Evolutionary conservation across 805 yeast genomes (phyloP).

Genomic region (Phaffomyces thermotolerans): DNA sequence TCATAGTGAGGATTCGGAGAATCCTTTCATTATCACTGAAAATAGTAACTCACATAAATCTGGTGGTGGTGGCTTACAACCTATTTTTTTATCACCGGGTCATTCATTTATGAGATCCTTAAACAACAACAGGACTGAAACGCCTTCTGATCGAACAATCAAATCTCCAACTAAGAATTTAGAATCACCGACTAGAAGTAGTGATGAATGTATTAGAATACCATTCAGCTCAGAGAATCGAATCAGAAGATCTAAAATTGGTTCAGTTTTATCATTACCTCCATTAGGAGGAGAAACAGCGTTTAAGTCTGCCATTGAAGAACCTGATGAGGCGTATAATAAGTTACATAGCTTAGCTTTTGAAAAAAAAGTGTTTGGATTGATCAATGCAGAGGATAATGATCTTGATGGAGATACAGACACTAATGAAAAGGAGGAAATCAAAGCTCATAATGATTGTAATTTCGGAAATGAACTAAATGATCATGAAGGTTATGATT

Average conservation of each 20-base stretch:
- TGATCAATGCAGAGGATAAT: neutral
- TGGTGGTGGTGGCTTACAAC: neutral
- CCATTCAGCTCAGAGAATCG: conserved; percentile 1
- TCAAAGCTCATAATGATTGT: neutral
- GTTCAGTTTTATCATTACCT: conserved; percentile 1
- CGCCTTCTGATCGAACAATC: neutral
- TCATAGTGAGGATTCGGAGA: neutral
- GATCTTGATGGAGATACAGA: neutral
- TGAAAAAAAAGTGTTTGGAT: neutral
- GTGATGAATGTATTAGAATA: neutral
- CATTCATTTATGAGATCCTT: conserved; percentile 4
- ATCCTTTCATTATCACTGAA: neutral
- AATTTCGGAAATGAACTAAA: neutral
- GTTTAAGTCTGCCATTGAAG: conserved; percentile 7
- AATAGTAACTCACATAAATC: neutral
- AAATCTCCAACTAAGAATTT: neutral
- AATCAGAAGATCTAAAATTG: neutral
- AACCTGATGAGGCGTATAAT: neutral
- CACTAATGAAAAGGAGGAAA: neutral
- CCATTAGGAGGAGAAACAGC: conserved; percentile 4
- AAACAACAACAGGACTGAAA: neutral
- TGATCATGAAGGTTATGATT: neutral
- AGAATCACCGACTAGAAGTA: neutral
- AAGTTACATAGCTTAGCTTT: too few relatives aligned
- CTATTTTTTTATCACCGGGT: neutral